Evolutionary conservation across 108 stramenopile species (phyloP), one percentile per base, ranked within the genome.

Genomic region (Skeletonema marinoi): DNA sequence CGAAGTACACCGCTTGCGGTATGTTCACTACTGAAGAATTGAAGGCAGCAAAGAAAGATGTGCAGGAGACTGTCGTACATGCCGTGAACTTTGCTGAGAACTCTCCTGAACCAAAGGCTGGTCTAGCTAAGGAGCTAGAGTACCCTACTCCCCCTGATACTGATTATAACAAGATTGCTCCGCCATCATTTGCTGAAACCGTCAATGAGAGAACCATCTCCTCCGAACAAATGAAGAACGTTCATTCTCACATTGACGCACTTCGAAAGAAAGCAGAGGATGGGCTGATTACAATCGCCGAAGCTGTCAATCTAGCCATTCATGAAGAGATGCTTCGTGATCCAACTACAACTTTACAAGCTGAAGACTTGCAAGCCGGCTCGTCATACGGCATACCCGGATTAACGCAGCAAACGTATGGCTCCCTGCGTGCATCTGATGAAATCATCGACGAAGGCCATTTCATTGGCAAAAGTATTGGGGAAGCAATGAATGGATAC

Each of bases 381-480:
- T 87, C 87, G 16, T 87, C 86, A 2, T 90, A 90, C 54, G 82
- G 85, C 62, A 88, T 90, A 61, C 89, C 89, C 0, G 68, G 84
- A 50, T 63, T 87, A 36, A 87, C 88, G 21, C 88, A 90, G 78
- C 88, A 90, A 66, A 85, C 86, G 2, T 90, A 87, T 46, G 88
- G 89, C 1, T 19, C 32, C 6, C 58, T 89, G 14, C 77, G 89
- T 6, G 89, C 89, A 10, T 85, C 88, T 10, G 89, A 90, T 62
- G 89, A 90, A 60, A 90, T 90, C 39, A 88, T 90, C 46, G 88
- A 90, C 59, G 89, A 90, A 75, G 89, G 89, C 11, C 89, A 90
- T 83, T 88, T 90, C 78, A 88, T 90, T 59, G 89, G 89, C 16
- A 90, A 88, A 80, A 84, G 82, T 4, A 66, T 90, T 35, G 89